Evolutionary conservation across 73 alveolate genomes (phyloP).

Genomic region (Blepharisma stoltei): DNA sequence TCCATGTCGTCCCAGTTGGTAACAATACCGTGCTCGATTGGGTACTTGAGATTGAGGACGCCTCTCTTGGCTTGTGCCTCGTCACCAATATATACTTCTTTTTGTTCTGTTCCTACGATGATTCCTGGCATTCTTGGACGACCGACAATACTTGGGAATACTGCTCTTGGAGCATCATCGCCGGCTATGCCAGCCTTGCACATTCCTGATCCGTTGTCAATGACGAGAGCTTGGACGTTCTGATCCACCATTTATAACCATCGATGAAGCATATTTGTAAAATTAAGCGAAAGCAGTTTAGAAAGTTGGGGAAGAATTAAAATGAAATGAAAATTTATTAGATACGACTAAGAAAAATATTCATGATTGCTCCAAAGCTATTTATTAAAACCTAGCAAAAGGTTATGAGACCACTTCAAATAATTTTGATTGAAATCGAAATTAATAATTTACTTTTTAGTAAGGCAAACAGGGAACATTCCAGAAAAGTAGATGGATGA

Average conservation of each 20-base stretch:
- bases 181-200: slow-evolving; percentile 97
- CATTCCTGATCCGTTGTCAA: slow-evolving; percentile 95
- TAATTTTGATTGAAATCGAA: too few relatives aligned
- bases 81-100: slow-evolving; percentile 76
- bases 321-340: too few relatives aligned
- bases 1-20: slow-evolving; percentile 81
- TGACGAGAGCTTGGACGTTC: slow-evolving; percentile 70
- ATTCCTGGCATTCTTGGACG: slow-evolving; percentile 71
- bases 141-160: slow-evolving; percentile 85
- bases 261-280: not conserved
- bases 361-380: too few relatives aligned
- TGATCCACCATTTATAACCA: slow-evolving; percentile 80
- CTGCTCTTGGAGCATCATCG: slow-evolving; percentile 91
- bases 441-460: too few relatives aligned
- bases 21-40: slow-evolving; percentile 72
- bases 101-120: slow-evolving; percentile 78
- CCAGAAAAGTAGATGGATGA: too few relatives aligned
- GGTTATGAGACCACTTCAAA: too few relatives aligned
- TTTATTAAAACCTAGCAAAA: too few relatives aligned
- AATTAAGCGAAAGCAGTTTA: too few relatives aligned
- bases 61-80: slow-evolving; percentile 69
- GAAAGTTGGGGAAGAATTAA: too few relatives aligned
- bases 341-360: too few relatives aligned
- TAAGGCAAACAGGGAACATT: too few relatives aligned
- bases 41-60: slow-evolving; percentile 47